Percentiles rank a stretch among this genome's conserved stretches.
Conservation (phyloP, 208 protist genomes). For the Trypanosoma conorhini region DNA sequence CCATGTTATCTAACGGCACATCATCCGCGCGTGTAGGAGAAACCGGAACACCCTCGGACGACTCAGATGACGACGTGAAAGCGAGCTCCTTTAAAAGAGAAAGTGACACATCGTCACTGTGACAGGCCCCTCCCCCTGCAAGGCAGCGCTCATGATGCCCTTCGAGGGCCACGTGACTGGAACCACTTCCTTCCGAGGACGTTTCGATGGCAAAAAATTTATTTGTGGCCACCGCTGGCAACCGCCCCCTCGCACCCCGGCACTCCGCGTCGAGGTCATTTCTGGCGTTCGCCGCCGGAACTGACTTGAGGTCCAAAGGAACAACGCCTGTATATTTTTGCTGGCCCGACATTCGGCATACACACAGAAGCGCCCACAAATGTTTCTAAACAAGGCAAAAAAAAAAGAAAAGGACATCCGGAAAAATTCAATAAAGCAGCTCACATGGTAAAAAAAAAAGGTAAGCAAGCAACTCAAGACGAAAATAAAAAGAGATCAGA, state of each 20-base stretch:
- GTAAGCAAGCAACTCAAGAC: not conserved
- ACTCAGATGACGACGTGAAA: not conserved
- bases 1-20: not conserved
- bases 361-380: not conserved
- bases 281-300: not conserved
- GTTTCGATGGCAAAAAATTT: conserved; percentile 19
- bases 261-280: not conserved
- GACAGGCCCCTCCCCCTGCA: not conserved
- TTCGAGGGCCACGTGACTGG: conserved; percentile 1
- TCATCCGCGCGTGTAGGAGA: not conserved
- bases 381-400: not conserved
- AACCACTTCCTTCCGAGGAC: not conserved
- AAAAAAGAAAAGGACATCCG: conserved; percentile 3
- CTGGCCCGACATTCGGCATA: not conserved
- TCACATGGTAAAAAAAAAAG: conserved; percentile 2
- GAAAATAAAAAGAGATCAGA: too few relatives aligned
- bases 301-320: not conserved
- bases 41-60: not conserved
- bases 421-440: not conserved
- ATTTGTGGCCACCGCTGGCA: not conserved
- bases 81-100: not conserved
- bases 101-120: not conserved
- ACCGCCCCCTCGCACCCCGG: not conserved
- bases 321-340: not conserved
- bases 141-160: not conserved